phyloP scores from a whole-genome alignment of 2,329 filamentous ascomycete genomes.

The Akanthomyces uredinophilus region DNA sequence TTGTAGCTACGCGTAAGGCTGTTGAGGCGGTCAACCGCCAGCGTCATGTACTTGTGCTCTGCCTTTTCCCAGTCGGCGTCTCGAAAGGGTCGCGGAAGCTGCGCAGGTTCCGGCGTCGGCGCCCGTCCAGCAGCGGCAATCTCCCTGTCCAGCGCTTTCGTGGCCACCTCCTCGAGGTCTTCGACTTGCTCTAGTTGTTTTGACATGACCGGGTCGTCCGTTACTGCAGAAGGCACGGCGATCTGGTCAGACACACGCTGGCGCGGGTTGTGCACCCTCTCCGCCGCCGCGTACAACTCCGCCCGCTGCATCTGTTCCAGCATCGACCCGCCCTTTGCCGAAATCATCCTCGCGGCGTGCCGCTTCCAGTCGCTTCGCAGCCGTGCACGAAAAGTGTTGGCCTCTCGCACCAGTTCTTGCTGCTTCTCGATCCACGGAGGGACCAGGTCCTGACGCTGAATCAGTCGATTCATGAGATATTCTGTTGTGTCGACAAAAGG shows the following conservation, averaged over 20 bases:
- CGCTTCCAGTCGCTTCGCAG: constrained; percentile 78
- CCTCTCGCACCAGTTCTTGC: constrained; percentile 72
- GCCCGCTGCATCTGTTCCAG: constrained; percentile 68
- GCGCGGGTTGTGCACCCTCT: constrained; percentile 59
- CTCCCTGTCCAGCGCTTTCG: constrained; percentile 14
- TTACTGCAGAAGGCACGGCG: constrained; percentile 40
- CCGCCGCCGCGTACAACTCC: constrained; percentile 68
- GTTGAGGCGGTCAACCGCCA: constrained; percentile 76
- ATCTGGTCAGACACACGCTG: constrained; percentile 38
- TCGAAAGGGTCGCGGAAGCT: constrained; percentile 61
- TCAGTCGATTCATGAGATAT: constrained; percentile 98
- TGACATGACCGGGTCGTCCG: constrained; percentile 44
- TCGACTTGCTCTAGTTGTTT: constrained; percentile 35
- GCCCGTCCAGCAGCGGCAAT: constrained; percentile 11
- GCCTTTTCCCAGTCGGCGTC: constrained; percentile 69
- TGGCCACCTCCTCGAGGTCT: constrained; percentile 15
- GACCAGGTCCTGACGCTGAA: constrained; percentile 90
- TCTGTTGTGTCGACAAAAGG: constrained; percentile 95
- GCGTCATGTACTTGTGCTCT: constrained; percentile 69
- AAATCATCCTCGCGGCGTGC: constrained; percentile 73
- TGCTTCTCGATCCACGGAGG: constrained; percentile 99
- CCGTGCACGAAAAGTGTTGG: constrained; percentile 65
- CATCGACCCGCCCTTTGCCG: constrained; percentile 69
- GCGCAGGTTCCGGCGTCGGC: constrained; percentile 16
- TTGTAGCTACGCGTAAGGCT: constrained; percentile 81